Base-by-base conservation (phyloP, 805 yeast genomes). In the Tetrapisispora pingtungensis region DNA sequence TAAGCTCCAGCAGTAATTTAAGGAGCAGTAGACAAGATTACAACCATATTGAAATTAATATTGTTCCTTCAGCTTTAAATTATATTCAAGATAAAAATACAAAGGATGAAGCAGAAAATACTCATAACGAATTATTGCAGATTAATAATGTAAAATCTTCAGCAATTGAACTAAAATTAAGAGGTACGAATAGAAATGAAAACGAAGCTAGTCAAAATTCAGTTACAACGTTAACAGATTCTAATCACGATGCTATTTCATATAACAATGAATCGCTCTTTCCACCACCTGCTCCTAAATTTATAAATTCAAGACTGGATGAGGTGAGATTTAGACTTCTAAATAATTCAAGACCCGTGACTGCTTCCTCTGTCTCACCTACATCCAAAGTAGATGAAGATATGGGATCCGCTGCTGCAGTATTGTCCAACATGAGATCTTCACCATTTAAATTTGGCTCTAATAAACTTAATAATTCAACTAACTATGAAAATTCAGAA, bases 381-480 rank as follows among this genome's bases (percentile, higher is more conserved):
- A 17, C 48, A 20, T 38, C 51, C 20, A 40, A 36, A 31, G 41
- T 49, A 3, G 53, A 49, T 30, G 58, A 55, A 15, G 63, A 59
- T 38, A 45, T 58, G 40, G 65, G 59, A 15, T 52, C 53, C 17
- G 66, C 66, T 1, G 66, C 64, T 4, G 62, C 59, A 1, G 64
- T 59, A 2, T 42, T 62, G 27, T 61, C 65, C 3, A 59, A 53
- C 35, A 55, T 62, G 62, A 53, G 65, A 44, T 62, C 66, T 12
- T 60, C 66, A 2, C 66, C 66, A 4, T 60, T 53, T 38, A 50
- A 47, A 39, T 46, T 58, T 42, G 20, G 14, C 15, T 36, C 49
- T 28, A 51, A 54, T 38, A 45, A 41, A 34, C 36, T 7, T 4
- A 26, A 17, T 17, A 10, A 17, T 4, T 24, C 26, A 10, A 8